Conservation (phyloP, 345 rosid genomes). For the Populus euphratica region DNA sequence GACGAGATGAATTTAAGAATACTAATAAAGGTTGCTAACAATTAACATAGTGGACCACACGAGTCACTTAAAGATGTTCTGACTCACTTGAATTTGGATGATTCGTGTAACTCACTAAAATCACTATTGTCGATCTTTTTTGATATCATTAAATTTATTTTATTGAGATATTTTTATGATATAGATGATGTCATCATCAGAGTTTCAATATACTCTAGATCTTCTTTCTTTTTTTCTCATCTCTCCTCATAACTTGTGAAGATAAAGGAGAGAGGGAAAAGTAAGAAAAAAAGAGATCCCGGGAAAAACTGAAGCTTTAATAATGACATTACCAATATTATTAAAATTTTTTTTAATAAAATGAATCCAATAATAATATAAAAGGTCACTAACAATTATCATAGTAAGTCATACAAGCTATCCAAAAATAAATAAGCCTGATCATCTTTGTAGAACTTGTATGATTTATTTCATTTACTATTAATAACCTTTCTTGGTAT, state of each 20-base stretch:
- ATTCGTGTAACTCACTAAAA: rapidly evolving
- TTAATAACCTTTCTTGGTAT: too few relatives aligned
- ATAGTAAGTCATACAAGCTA: rapidly evolving
- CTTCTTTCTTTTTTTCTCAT: rapidly evolving
- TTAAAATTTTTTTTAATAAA: too few relatives aligned
- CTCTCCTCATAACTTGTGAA: too few relatives aligned
- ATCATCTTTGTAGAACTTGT: rapidly evolving
- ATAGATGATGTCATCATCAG: rapidly evolving
- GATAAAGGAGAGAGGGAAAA: too few relatives aligned
- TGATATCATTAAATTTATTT: too few relatives aligned
- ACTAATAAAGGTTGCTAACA: rapidly evolving
- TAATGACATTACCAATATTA: too few relatives aligned
- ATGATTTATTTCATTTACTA: rapidly evolving
- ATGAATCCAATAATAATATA: too few relatives aligned
- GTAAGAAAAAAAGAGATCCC: too few relatives aligned
- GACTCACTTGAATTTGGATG: rapidly evolving
- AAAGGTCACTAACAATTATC: too few relatives aligned
- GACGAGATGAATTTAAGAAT: rapidly evolving
- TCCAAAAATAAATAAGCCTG: rapidly evolving
- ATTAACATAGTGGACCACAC: rapidly evolving
- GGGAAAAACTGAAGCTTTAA: rapidly evolving
- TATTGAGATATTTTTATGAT: too few relatives aligned
- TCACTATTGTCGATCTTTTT: too few relatives aligned
- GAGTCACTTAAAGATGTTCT: rapidly evolving
- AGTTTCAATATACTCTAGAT: rapidly evolving